These are phyloP conservation scores for Microbotryomycetes sp. DNA, from an alignment of 1,284 basidiomycete species.

Conservation along the genomic window DNA sequence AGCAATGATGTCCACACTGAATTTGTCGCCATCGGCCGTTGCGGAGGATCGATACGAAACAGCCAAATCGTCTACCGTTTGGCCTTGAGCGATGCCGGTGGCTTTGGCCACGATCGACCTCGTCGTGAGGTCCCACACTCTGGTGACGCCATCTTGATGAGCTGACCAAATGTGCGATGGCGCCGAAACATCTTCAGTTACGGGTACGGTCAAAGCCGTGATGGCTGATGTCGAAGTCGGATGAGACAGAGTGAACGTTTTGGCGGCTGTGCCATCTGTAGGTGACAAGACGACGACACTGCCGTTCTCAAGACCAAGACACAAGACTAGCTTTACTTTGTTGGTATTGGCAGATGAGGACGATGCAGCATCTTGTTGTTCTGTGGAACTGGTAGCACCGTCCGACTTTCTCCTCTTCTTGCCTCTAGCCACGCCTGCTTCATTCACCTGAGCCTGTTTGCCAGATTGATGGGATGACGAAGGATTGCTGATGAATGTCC, in stretches of 20 bases:
- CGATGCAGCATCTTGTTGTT: constrained; percentile 14
- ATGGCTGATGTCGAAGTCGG: constrained; percentile 22
- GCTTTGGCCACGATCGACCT: constrained; percentile 16
- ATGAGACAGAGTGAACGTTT: constrained; percentile 15
- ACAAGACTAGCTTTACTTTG: constrained; percentile 13
- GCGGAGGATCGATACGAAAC: constrained; percentile 21
- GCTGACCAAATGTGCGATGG: constrained; percentile 30
- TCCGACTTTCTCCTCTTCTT: constrained; percentile 34
- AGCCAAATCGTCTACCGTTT: constrained; percentile 25
- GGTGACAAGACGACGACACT: constrained; percentile 27
- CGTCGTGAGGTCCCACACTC: constrained; percentile 25
- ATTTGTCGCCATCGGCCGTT: constrained; percentile 8
- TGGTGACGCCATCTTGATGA: constrained; percentile 26
- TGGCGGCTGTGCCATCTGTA: constrained; percentile 7
- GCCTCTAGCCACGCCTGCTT: constrained; percentile 16
- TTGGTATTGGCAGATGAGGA: constrained; percentile 1
- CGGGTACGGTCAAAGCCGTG: constrained; percentile 26
- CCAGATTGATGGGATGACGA: no score
- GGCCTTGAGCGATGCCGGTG: constrained; percentile 13
- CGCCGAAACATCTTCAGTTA: background rate
- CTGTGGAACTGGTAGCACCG: background rate
- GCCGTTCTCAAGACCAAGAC: constrained; percentile 28
- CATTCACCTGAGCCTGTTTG: background rate
- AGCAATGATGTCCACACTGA: constrained; percentile 22
- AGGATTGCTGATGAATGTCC: constrained; percentile 11